Conservation (phyloP, 2,329 filamentous ascomycete species). For the Colletotrichum aenigma region DNA sequence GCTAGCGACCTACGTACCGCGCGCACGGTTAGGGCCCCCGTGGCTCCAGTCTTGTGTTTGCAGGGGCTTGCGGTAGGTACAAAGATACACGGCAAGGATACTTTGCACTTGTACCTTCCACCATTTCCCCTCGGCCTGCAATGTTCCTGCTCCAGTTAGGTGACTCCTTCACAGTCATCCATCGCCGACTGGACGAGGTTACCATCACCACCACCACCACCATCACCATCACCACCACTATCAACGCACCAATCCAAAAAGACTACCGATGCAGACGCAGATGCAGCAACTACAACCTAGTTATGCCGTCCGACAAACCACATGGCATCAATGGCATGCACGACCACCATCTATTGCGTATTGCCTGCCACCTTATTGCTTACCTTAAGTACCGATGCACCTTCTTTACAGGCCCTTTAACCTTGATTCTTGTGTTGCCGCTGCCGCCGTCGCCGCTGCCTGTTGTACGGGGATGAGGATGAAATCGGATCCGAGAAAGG, state of each 20-base stretch:
- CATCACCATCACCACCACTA: not conserved
- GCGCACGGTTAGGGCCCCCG: conserved; percentile 29
- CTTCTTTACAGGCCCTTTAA: not conserved
- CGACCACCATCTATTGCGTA: not conserved
- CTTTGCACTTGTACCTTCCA: not conserved
- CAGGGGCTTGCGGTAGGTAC: not conserved
- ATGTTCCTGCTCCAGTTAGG: not conserved
- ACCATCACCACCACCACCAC: not conserved
- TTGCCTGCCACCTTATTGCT: not conserved
- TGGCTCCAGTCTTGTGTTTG: not conserved
- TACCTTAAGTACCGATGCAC: not conserved
- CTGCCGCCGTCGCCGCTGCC: not conserved
- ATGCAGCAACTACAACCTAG: not conserved
- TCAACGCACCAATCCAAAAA: not conserved
- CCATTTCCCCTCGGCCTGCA: not conserved
- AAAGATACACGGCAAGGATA: not conserved
- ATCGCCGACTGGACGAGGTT: not conserved
- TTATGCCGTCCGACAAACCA: not conserved
- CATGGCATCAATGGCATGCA: not conserved
- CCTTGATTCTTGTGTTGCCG: not conserved
- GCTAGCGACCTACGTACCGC: conserved; percentile 26
- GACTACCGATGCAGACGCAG: not conserved
- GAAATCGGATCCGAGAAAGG: conserved; percentile 1
- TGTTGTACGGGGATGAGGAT: not conserved
- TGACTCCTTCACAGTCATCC: not conserved